These are phyloP conservation scores for Macrophomina pseudophaseolina DNA, from an alignment of 2,329 filamentous ascomycete species.

Conservation along the genomic window DNA sequence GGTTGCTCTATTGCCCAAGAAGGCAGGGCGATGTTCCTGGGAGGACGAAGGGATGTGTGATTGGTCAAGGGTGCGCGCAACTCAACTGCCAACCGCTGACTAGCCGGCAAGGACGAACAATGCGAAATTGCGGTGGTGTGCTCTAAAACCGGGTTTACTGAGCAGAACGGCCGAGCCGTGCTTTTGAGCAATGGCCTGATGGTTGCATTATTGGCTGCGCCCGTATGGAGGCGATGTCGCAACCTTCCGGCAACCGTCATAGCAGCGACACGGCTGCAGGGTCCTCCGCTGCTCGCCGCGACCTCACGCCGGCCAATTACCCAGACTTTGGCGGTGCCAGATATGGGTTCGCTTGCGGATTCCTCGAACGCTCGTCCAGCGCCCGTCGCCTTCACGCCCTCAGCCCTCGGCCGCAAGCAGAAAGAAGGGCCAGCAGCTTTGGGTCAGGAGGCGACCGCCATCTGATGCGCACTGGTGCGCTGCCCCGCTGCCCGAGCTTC, in stretches of 20 bases:
- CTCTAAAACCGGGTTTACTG: slow-evolving; percentile 12
- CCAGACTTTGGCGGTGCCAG: slow-evolving; percentile 13
- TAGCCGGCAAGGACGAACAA: slow-evolving; percentile 4
- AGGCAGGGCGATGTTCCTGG: slow-evolving; percentile 22
- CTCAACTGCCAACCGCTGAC: slow-evolving; percentile 6
- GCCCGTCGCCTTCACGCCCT: not conserved
- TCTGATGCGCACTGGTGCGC: not conserved
- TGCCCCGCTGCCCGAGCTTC: slow-evolving; percentile 7
- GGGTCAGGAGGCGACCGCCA: not conserved
- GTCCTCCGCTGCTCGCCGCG: slow-evolving; percentile 6
- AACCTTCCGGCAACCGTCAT: not conserved
- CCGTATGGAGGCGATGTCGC: slow-evolving; percentile 2
- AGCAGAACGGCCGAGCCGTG: slow-evolving; percentile 1
- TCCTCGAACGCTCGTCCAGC: not conserved
- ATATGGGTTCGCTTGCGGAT: slow-evolving; percentile 7
- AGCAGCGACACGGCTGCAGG: slow-evolving; percentile 8
- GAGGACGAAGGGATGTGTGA: not conserved
- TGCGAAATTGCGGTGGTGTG: slow-evolving; percentile 22
- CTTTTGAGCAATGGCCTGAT: slow-evolving; percentile 14
- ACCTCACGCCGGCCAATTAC: slow-evolving; percentile 13
- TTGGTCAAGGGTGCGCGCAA: not conserved
- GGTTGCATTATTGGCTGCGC: slow-evolving; percentile 20
- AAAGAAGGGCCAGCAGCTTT: not conserved
- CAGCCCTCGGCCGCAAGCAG: not conserved
- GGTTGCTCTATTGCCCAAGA: slow-evolving; percentile 14